Percentiles rank a stretch among this genome's conserved stretches.
Conservation (phyloP, 768 basidiomycete species). For the Cubamyces sp. region DNA sequence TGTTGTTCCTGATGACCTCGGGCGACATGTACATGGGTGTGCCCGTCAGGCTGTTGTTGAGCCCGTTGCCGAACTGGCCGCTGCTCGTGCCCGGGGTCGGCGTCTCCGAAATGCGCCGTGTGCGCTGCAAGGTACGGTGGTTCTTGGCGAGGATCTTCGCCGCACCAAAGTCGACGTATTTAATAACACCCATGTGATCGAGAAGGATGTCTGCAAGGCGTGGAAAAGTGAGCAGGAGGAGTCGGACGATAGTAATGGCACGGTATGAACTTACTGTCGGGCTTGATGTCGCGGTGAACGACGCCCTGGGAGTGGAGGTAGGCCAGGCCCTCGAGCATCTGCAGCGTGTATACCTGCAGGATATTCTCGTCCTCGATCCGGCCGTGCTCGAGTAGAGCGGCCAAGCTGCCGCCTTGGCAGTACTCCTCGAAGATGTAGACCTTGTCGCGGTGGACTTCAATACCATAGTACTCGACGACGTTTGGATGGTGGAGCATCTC, state of each 20-base stretch:
- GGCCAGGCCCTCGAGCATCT: conserved; percentile 92
- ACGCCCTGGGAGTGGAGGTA: conserved; percentile 94
- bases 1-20: conserved; percentile 95
- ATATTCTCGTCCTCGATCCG: conserved; percentile 97
- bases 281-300: conserved; percentile 96
- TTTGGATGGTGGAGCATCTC: conserved; percentile 97
- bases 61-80: conserved; percentile 42
- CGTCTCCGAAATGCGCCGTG: conserved; percentile 49
- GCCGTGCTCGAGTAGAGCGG: conserved; percentile 86
- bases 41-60: conserved; percentile 89
- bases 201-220: conserved; percentile 82
- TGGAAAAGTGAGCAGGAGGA: neutral
- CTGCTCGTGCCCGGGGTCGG: conserved; percentile 37
- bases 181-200: conserved; percentile 88
- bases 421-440: conserved; percentile 99
- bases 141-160: conserved; percentile 95
- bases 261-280: conserved; percentile 77
- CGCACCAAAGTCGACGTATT: conserved; percentile 97
- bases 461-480: conserved; percentile 98
- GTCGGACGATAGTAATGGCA: neutral
- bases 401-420: conserved; percentile 94
- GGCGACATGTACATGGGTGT: conserved; percentile 99
- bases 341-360: conserved; percentile 93
- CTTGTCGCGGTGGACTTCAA: conserved; percentile 98
- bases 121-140: conserved; percentile 75